A percentile compares a stretch with the other conserved stretches of the same genome.
phyloP scores from a whole-genome alignment of 164 flowering plant genomes.

The Cinnamomum micranthum region DNA sequence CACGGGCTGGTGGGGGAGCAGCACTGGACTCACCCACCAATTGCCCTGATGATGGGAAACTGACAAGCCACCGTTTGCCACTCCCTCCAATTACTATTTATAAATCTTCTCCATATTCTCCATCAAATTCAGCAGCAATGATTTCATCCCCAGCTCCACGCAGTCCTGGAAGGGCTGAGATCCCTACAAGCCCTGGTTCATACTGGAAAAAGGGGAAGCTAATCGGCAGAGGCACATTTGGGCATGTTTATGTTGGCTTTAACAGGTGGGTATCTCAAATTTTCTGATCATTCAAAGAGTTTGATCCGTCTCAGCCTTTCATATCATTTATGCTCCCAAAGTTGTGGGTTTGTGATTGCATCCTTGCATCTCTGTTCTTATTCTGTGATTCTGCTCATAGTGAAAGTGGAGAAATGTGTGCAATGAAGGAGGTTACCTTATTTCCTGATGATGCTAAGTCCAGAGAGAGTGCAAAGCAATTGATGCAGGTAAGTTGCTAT shows the following conservation, averaged over 20 bases:
- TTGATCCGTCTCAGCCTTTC: too few relatives aligned
- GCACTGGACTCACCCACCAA: constrained; percentile 45
- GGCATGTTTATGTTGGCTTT: constrained; percentile 92
- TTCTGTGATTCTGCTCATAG: constrained; percentile 30
- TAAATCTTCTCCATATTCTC: constrained; percentile 58
- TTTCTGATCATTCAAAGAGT: not conserved
- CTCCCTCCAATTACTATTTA: constrained; percentile 68
- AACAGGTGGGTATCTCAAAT: constrained; percentile 47
- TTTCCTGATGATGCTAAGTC: constrained; percentile 95
- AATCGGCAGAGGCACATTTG: constrained; percentile 95
- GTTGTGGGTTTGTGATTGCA: not conserved
- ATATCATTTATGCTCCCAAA: not conserved
- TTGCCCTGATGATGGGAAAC: constrained; percentile 79
- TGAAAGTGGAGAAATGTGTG: constrained; percentile 98
- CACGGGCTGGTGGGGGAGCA: constrained; percentile 67
- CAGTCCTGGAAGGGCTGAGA: constrained; percentile 85
- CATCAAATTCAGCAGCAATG: constrained; percentile 61
- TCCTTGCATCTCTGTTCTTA: not conserved
- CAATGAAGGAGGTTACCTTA: constrained; percentile 94
- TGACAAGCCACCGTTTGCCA: constrained; percentile 80
- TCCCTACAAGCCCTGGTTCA: constrained; percentile 77
- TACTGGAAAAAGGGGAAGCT: constrained; percentile 93
- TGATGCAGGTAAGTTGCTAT: constrained; percentile 59
- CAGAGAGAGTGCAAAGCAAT: constrained; percentile 91
- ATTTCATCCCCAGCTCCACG: constrained; percentile 73